Evolutionary conservation across 257 asterid species (phyloP).

Genomic region (Phtheirospermum japonicum): DNA sequence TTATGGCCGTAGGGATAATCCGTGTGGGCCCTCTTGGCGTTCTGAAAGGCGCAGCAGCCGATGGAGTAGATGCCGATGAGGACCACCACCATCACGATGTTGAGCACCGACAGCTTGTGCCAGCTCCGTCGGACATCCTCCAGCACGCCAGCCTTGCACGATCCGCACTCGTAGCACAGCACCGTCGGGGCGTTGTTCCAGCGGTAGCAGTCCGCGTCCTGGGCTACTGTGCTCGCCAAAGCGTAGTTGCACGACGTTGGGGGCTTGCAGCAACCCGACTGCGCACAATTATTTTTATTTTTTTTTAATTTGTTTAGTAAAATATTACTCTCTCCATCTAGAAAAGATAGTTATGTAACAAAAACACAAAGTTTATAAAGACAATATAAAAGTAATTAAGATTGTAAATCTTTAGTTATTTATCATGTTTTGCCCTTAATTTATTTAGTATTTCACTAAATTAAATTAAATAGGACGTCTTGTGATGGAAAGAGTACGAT

Average conservation of each 20-base stretch:
- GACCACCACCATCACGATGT: constrained; percentile 67
- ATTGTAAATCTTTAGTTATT: too few relatives aligned
- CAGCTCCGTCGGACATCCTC: constrained; percentile 78
- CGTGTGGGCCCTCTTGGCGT: constrained; percentile 59
- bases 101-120: constrained; percentile 85
- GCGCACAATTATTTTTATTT: too few relatives aligned
- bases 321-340: neutral
- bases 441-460: too few relatives aligned
- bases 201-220: constrained; percentile 75
- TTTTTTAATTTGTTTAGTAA: too few relatives aligned
- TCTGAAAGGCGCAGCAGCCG: constrained; percentile 92
- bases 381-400: too few relatives aligned
- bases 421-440: too few relatives aligned
- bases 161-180: constrained; percentile 84
- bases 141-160: constrained; percentile 94
- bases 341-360: neutral
- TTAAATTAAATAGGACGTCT: too few relatives aligned
- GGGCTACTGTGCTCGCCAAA: constrained; percentile 38
- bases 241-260: constrained; percentile 85
- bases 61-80: constrained; percentile 81
- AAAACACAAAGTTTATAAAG: neutral
- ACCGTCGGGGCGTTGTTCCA: constrained; percentile 75
- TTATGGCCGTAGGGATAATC: constrained; percentile 67
- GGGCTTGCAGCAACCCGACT: constrained; percentile 99
- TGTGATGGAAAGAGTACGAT: too few relatives aligned